phyloP scores from a whole-genome alignment of 176 grass and related monocot species.

The Musa schizocarpa region DNA sequence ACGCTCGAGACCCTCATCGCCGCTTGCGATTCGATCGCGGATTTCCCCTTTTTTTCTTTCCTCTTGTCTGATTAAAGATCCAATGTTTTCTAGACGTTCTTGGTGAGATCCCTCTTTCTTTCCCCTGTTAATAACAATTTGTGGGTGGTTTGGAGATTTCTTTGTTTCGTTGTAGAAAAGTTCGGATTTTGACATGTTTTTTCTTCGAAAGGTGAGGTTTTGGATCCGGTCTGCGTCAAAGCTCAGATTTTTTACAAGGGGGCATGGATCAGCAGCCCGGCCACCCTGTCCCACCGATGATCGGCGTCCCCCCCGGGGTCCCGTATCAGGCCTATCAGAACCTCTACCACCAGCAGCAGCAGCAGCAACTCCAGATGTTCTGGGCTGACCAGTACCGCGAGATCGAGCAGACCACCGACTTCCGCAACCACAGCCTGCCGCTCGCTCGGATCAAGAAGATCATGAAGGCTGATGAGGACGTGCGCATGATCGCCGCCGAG shows the following conservation, averaged over 20 bases:
- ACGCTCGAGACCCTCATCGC: too few species aligned
- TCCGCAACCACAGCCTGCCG: slow-evolving; percentile 84
- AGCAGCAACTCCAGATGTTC: slow-evolving; percentile 38
- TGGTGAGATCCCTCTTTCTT: not conserved
- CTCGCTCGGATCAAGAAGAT: slow-evolving; percentile 93
- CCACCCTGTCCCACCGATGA: not conserved
- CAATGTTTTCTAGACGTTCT: not conserved
- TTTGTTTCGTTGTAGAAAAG: not conserved
- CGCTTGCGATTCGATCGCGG: too few species aligned
- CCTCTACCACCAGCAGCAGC: slow-evolving; percentile 5
- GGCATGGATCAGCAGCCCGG: not conserved
- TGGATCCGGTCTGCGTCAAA: not conserved
- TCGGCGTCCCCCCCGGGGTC: not conserved
- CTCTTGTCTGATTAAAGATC: not conserved
- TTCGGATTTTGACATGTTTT: not conserved
- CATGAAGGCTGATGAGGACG: slow-evolving; percentile 56
- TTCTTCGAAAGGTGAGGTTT: not conserved
- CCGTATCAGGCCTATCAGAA: not conserved
- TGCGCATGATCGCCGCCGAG: slow-evolving; percentile 39
- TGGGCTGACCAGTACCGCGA: slow-evolving; percentile 92
- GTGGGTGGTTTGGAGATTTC: not conserved
- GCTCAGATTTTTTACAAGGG: not conserved
- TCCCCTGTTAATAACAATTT: not conserved
- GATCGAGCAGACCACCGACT: slow-evolving; percentile 68
- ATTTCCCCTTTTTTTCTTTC: not conserved